A percentile compares a stretch with the other conserved stretches of the same genome.
phyloP scores from a whole-genome alignment of 768 basidiomycete species.

The Pleurotus citrinopileatus region DNA sequence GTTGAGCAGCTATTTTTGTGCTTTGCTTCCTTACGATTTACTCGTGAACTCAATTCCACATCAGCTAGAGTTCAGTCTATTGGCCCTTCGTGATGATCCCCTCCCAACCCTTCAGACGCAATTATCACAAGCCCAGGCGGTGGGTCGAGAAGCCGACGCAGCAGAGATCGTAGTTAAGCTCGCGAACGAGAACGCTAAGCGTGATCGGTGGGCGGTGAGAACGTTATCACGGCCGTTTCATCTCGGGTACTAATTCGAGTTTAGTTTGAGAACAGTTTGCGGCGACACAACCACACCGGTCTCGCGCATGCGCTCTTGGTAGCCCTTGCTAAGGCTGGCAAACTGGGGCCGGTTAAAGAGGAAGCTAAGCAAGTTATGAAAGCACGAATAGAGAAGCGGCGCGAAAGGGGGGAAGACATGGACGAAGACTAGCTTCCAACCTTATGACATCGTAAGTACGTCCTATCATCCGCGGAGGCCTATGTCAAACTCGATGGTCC shows the following conservation, averaged over 20 bases:
- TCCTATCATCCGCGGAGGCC: not conserved
- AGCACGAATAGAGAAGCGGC: constrained; percentile 41
- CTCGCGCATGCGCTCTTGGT: constrained; percentile 72
- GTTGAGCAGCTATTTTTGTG: constrained; percentile 24
- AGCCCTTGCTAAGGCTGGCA: constrained; percentile 70
- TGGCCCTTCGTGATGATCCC: constrained; percentile 83
- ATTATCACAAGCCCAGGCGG: constrained; percentile 44
- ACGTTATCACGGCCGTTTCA: constrained; percentile 10
- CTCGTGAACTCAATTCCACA: constrained; percentile 10
- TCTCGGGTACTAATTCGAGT: constrained; percentile 8
- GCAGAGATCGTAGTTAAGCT: constrained; percentile 56
- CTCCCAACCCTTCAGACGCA: constrained; percentile 64
- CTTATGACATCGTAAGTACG: constrained; percentile 1
- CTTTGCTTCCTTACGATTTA: constrained; percentile 8
- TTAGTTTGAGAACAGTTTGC: constrained; percentile 85
- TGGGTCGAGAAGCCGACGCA: constrained; percentile 37
- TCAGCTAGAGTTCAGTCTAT: constrained; percentile 89
- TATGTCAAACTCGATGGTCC: not conserved
- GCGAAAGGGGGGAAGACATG: constrained; percentile 43
- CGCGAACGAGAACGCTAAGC: constrained; percentile 67
- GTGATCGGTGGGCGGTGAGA: constrained; percentile 81
- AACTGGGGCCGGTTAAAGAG: constrained; percentile 50
- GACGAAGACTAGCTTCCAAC: constrained; percentile 36
- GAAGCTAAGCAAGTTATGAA: constrained; percentile 43
- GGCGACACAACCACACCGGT: constrained; percentile 85